Evolutionary conservation across 2,329 filamentous ascomycete genomes (phyloP).

Genomic region (Diaporthe sp.): DNA sequence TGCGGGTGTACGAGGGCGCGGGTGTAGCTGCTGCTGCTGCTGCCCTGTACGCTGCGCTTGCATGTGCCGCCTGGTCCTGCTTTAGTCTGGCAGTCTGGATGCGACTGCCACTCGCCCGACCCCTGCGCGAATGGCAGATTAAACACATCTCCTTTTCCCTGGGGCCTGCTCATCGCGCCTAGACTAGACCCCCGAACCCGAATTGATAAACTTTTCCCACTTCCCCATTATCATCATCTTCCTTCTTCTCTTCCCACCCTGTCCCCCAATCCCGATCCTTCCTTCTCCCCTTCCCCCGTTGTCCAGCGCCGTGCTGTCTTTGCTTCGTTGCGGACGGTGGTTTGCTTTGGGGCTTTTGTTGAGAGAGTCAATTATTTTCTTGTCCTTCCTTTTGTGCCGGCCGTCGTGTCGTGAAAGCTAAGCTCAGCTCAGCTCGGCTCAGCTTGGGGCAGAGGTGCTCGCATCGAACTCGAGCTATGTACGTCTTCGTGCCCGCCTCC

Average conservation of each 20-base stretch:
- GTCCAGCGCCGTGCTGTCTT: conserved; percentile 32
- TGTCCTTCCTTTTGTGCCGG: conserved; percentile 42
- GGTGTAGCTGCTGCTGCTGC: not conserved
- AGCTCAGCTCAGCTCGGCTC: conserved; percentile 24
- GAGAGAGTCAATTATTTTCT: conserved; percentile 38
- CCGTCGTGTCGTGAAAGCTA: not conserved
- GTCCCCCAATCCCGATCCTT: conserved; percentile 29
- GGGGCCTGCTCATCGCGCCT: conserved; percentile 2
- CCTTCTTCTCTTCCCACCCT: conserved; percentile 17
- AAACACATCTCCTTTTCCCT: conserved; percentile 34
- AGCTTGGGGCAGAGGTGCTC: conserved; percentile 20
- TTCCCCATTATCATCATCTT: conserved; percentile 33
- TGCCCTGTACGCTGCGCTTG: not conserved
- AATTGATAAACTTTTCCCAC: conserved; percentile 45
- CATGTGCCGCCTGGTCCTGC: not conserved
- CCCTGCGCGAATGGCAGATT: conserved; percentile 29
- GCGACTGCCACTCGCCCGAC: conserved; percentile 24
- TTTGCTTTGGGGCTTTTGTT: conserved; percentile 32
- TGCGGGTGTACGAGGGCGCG: not conserved
- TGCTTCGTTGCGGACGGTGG: conserved; percentile 35
- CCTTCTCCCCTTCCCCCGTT: conserved; percentile 42
- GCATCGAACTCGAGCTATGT: not conserved
- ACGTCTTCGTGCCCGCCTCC: not conserved
- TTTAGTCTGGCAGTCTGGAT: not conserved
- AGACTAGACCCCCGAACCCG: conserved; percentile 45